Conservation (phyloP, 23 red algal genomes). For the Cyanidiococcus yangmingshanensis region DNA sequence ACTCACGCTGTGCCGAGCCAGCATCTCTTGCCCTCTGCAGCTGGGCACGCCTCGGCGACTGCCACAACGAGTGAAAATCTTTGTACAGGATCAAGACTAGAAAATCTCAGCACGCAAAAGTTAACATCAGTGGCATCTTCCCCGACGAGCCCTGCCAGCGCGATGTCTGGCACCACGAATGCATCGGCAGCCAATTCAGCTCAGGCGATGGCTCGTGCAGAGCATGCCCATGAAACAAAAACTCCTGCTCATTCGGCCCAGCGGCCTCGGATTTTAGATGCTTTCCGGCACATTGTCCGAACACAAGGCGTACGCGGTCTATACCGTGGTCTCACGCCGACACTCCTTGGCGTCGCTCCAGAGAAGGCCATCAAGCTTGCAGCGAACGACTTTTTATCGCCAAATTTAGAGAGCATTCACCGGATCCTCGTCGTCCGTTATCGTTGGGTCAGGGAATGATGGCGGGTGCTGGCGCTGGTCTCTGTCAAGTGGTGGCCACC, state of each 20-base stretch:
- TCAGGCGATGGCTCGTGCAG: background rate
- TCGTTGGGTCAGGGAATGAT: conserved; percentile 39
- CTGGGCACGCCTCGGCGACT: background rate
- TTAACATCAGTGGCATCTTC: background rate
- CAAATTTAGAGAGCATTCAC: conserved; percentile 19
- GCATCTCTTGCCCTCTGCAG: background rate
- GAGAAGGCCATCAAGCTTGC: conserved; percentile 96
- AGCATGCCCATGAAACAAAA: background rate
- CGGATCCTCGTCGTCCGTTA: conserved; percentile 23
- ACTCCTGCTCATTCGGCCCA: background rate
- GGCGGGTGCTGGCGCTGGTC: conserved; percentile 72
- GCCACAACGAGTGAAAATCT: background rate
- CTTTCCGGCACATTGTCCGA: conserved; percentile 47
- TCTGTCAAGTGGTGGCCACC: conserved; percentile 82
- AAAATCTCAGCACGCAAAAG: background rate
- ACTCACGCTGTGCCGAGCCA: background rate
- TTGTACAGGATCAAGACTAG: background rate
- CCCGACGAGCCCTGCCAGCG: background rate
- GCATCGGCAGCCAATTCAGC: background rate
- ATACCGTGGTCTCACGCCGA: conserved; percentile 85
- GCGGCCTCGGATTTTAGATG: background rate
- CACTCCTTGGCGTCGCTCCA: conserved; percentile 62
- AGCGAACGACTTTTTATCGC: conserved; percentile 78
- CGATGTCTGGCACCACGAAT: background rate
- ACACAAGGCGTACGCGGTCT: conserved; percentile 70